Base-by-base conservation (phyloP, 176 grass and related monocot species). In the Phoenix dactylifera region DNA sequence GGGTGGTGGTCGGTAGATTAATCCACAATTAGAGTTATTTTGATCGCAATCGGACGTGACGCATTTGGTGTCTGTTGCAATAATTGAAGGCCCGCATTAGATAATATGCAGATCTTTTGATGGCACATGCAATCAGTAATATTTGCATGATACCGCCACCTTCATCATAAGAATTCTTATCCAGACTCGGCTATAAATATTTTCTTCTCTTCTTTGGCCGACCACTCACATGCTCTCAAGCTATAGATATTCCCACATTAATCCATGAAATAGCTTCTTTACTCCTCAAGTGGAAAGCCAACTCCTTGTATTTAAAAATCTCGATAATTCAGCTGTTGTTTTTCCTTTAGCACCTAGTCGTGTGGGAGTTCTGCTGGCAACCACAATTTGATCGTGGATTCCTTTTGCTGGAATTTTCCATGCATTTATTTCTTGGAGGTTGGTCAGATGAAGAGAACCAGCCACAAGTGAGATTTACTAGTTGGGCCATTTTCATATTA, bases 361-460 rank as follows among this genome's bases (percentile, higher is more conserved):
- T 49, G 64, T 77, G 66, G 74, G 74, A 50, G 35, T 57, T 24
- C 74, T 75, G 15, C 69, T 77, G 65, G 68, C 65, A 77, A 69
- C 57, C 53, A 22, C 63, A 77, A 54, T 60, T 77, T 77, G 74
- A 70, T 66, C 54, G 26, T 69, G 54, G 18, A 62, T 25, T 50
- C 7, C 62, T 49, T 55, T 26, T 15, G 25, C 44, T 26, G 19
- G 52, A 26, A 60, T 56, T 32, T 57, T 7, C 28, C 15, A 26
- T 44, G 7, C 35, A 44, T 44, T 44, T 44, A 44, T 44, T 44
- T 14, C 35, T 39, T 19, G 5, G 22, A 20, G 6, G 76, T 59
- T 67, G 66, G 75, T 73, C 88, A 87, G 80, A 93, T 83, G 80
- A 64, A 73, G 59, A 9, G 18, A 49, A 63, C 64, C 9, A 14